A percentile compares a stretch with the other conserved stretches of the same genome.
Conservation (phyloP, 257 asterid genomes). For the Paulownia fortunei region DNA sequence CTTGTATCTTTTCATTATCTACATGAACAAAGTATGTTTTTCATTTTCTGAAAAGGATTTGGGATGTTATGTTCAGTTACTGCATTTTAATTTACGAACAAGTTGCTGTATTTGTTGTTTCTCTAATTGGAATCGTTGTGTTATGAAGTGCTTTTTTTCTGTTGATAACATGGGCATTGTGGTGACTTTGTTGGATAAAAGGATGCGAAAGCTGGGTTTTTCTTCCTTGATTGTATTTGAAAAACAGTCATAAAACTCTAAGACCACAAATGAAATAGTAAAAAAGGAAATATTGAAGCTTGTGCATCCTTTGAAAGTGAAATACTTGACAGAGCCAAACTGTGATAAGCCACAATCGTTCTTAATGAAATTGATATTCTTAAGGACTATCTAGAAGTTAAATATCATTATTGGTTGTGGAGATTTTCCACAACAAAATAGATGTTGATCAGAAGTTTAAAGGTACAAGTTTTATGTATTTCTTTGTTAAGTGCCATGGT, state of each 20-base stretch:
- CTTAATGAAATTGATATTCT: background rate
- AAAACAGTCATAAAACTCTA: background rate
- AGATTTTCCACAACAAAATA: background rate
- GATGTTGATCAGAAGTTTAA: background rate
- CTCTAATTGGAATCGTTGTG: background rate
- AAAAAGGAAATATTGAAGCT: background rate
- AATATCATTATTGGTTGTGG: background rate
- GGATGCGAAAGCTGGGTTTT: background rate
- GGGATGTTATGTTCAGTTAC: conserved; percentile 9
- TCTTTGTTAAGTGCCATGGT: background rate
- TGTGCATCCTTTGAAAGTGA: background rate
- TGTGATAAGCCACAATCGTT: background rate
- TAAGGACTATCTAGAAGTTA: background rate
- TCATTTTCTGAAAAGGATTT: conserved; percentile 14
- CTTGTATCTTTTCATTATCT: conserved; percentile 19
- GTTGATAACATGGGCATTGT: background rate
- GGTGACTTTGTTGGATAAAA: background rate
- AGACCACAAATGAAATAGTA: background rate
- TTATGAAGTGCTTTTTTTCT: conserved; percentile 7
- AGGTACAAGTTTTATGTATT: background rate
- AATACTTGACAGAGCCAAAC: background rate
- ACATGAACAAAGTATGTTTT: conserved; percentile 14
- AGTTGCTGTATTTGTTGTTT: conserved; percentile 12
- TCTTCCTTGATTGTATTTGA: background rate
- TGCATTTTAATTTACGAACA: background rate